Evolutionary conservation across 2,329 filamentous ascomycete species (phyloP).

Genomic region (Pseudogymnoascus sp.): DNA sequence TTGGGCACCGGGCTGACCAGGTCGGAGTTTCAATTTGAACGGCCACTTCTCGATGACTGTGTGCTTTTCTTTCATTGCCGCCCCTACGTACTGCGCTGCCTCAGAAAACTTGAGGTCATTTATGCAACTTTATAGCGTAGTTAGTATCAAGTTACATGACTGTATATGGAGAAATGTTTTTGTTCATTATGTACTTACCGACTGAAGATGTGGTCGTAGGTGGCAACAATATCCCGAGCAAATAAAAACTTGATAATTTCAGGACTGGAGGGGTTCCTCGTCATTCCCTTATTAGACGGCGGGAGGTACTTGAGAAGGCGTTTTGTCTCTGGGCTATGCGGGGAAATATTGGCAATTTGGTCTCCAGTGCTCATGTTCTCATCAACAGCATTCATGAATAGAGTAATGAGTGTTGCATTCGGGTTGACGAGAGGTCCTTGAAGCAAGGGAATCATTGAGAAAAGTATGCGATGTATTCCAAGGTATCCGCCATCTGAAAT

Average conservation of each 20-base stretch:
- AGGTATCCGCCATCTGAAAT: conserved; percentile 30
- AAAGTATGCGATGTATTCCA: conserved; percentile 22
- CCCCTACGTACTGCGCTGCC: not conserved
- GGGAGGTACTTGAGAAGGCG: not conserved
- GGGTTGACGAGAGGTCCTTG: conserved; percentile 27
- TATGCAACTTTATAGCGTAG: not conserved
- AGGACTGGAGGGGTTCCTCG: not conserved
- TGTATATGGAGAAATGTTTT: not conserved
- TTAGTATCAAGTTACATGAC: not conserved
- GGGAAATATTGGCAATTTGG: not conserved
- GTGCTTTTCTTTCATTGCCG: not conserved
- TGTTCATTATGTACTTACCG: not conserved
- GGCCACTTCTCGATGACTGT: conserved; percentile 29
- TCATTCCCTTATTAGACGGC: not conserved
- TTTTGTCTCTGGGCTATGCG: not conserved
- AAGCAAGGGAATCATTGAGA: conserved; percentile 27
- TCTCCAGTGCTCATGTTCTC: conserved; percentile 14
- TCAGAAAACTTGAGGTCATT: not conserved
- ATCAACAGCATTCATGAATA: conserved; percentile 33
- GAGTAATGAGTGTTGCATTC: conserved; percentile 33
- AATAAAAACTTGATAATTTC: not conserved
- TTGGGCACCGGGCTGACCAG: conserved; percentile 21
- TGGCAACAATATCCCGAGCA: not conserved
- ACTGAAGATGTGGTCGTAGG: not conserved
- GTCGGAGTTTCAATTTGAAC: conserved; percentile 19